Conservation (phyloP, 768 basidiomycete genomes). For the Leccinum arenicola region DNA sequence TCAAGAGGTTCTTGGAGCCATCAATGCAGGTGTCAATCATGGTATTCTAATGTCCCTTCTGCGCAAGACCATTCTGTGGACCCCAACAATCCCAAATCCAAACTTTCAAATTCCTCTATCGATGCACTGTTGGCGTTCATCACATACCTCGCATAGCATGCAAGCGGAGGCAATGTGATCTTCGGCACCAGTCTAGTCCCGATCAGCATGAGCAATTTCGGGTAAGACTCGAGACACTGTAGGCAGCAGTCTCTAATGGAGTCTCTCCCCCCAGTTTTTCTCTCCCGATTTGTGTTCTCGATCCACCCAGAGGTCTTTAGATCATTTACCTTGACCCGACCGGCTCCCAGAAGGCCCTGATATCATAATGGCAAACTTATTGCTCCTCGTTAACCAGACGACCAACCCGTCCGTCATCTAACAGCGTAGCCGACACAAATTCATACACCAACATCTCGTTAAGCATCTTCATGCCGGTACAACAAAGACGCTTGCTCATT, state of each 20-base stretch:
- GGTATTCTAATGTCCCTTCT: slow-evolving; percentile 90
- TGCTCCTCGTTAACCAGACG: slow-evolving; percentile 37
- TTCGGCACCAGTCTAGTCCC: slow-evolving; percentile 89
- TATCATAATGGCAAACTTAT: slow-evolving; percentile 46
- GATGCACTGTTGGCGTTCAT: slow-evolving; percentile 87
- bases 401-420: slow-evolving; percentile 36
- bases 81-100: slow-evolving; percentile 62
- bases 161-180: slow-evolving; percentile 88
- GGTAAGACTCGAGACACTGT: slow-evolving; percentile 3
- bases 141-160: slow-evolving; percentile 81
- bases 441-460: slow-evolving; percentile 51
- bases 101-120: slow-evolving; percentile 67
- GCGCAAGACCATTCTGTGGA: slow-evolving; percentile 71
- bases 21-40: slow-evolving; percentile 95
- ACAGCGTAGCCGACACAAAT: slow-evolving; percentile 37
- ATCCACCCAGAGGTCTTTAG: no score
- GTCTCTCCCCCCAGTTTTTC: slow-evolving; percentile 34
- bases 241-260: slow-evolving; percentile 39
- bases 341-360: slow-evolving; percentile 50
- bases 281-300: slow-evolving; percentile 36
- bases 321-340: slow-evolving; percentile 3
- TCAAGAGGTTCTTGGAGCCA: slow-evolving; percentile 76
- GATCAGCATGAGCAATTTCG: slow-evolving; percentile 12
- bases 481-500: background rate
- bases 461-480: slow-evolving; percentile 59